These are phyloP conservation scores for Paraconiothyrium brasiliense DNA, from an alignment of 2,329 filamentous ascomycete genomes.

Conservation along the genomic window DNA sequence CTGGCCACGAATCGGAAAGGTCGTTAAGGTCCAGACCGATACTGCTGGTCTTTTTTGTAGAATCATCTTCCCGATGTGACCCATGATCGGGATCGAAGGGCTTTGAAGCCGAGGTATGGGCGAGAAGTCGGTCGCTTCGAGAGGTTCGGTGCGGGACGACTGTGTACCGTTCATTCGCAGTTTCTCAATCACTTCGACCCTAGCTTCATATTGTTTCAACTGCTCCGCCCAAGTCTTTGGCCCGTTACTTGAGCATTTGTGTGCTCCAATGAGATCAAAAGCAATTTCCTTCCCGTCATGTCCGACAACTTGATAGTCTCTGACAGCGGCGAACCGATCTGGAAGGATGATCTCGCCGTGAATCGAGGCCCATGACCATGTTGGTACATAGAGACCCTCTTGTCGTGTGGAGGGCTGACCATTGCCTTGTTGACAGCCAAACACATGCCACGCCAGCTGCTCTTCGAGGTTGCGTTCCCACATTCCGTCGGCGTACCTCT, in stretches of 20 bases:
- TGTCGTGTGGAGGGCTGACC: background rate
- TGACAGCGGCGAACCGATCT: conserved; percentile 11
- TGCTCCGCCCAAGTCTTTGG: conserved; percentile 8
- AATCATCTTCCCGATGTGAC: background rate
- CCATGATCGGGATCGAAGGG: background rate
- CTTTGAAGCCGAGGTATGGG: background rate
- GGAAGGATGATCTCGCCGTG: conserved; percentile 2
- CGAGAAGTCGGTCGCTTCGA: background rate
- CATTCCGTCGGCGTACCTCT: conserved; percentile 33
- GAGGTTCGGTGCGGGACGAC: no score
- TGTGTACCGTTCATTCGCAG: background rate
- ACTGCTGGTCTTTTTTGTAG: background rate
- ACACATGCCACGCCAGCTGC: conserved; percentile 33
- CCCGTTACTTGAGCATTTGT: background rate
- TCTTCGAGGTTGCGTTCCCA: conserved; percentile 37
- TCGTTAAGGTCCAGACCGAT: background rate
- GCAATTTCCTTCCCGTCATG: conserved; percentile 7
- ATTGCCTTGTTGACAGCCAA: background rate
- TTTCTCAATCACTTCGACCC: background rate
- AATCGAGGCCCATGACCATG: conserved; percentile 7
- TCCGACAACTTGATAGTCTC: conserved; percentile 5
- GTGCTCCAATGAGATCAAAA: background rate
- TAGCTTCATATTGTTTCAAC: background rate
- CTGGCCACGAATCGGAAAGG: background rate
- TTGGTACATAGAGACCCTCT: background rate